Conservation (phyloP, 257 asterid genomes). For the Solanum raphanifolium region DNA sequence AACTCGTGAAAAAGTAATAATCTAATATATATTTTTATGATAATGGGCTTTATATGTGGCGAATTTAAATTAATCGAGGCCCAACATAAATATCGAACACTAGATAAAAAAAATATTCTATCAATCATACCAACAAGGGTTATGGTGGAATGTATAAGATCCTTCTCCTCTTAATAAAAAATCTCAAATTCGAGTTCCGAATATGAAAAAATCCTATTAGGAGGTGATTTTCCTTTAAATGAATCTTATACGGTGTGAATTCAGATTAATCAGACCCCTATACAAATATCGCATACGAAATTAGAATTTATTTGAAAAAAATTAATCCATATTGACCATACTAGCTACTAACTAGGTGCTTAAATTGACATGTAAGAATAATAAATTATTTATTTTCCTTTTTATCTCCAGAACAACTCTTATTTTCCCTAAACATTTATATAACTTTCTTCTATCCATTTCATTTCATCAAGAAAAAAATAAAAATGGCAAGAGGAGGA, state of each 20-base stretch:
- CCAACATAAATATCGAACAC: background rate
- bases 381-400: background rate
- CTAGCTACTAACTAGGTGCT: background rate
- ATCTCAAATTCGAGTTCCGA: too few species aligned
- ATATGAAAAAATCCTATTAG: too few species aligned
- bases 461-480: background rate
- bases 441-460: background rate
- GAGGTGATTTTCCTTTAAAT: background rate
- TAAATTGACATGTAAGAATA: background rate
- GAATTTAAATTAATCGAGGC: background rate
- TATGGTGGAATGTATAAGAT: background rate
- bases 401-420: background rate
- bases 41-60: background rate
- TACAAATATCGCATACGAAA: too few species aligned
- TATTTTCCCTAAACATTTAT: background rate
- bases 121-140: background rate
- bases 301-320: too few species aligned
- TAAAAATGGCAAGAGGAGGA: background rate
- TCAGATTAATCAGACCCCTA: background rate
- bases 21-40: too few species aligned
- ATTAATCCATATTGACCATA: background rate
- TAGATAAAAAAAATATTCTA: too few species aligned
- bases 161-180: background rate
- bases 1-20: too few species aligned
- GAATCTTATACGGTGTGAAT: background rate